These are phyloP conservation scores for Dioscorea cayenensis DNA, from an alignment of 116 monocot species.

Conservation along the genomic window DNA sequence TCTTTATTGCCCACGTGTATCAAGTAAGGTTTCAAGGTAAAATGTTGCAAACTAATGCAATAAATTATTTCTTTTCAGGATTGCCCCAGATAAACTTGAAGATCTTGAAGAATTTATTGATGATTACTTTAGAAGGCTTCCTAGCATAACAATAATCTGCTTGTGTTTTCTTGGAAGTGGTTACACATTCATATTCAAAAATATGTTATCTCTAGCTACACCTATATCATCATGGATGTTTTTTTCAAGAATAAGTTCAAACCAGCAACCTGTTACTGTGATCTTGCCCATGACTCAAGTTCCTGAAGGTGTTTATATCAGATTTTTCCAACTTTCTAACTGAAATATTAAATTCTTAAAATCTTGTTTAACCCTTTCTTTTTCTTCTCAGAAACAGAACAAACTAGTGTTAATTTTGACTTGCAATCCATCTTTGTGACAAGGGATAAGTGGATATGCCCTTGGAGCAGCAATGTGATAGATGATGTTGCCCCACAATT, in stretches of 20 bases:
- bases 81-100: constrained; percentile 40
- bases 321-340: too few relatives aligned
- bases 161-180: constrained; percentile 72
- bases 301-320: constrained; percentile 35
- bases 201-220: constrained; percentile 49
- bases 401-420: too few relatives aligned
- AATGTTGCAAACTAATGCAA: not conserved
- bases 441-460: constrained; percentile 52
- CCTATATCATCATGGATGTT: constrained; percentile 74
- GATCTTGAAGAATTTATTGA: constrained; percentile 59
- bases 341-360: too few relatives aligned
- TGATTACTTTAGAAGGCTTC: constrained; percentile 46
- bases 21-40: too few relatives aligned
- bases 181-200: constrained; percentile 51
- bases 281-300: constrained; percentile 59
- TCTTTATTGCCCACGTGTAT: too few relatives aligned
- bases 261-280: constrained; percentile 47
- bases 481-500: constrained; percentile 69
- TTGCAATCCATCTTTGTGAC: too few relatives aligned
- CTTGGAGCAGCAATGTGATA: constrained; percentile 56
- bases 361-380: not conserved
- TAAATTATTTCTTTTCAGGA: constrained; percentile 27
- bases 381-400: too few relatives aligned
- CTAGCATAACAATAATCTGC: constrained; percentile 57
- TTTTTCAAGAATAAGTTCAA: constrained; percentile 50